Percentiles rank a stretch among this genome's conserved stretches.
Evolutionary conservation across 106 monocot species (phyloP).

Genomic region (Acanthochlamys bracteata): DNA sequence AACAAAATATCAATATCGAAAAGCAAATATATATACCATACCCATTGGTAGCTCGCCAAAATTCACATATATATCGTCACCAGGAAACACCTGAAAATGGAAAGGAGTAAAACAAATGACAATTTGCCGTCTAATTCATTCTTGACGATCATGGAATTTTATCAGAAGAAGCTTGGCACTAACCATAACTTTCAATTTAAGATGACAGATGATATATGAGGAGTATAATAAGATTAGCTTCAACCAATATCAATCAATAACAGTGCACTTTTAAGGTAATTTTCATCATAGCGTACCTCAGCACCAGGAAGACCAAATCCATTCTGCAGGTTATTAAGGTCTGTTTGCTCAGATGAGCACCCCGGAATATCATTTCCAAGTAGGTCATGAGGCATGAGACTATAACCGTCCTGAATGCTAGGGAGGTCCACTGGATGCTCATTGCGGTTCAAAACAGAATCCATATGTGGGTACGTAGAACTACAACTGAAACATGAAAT

Average conservation of each 20-base stretch:
- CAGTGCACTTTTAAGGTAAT: not conserved
- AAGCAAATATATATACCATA: not conserved
- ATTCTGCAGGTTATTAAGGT: conserved; percentile 32
- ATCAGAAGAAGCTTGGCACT: not conserved
- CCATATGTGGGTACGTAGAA: conserved; percentile 34
- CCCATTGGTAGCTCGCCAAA: conserved; percentile 2
- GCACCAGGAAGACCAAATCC: conserved; percentile 8
- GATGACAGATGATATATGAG: not conserved
- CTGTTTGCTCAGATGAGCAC: conserved; percentile 33
- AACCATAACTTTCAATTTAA: too few species aligned
- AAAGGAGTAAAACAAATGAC: not conserved
- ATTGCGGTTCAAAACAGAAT: conserved; percentile 36
- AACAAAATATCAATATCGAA: not conserved
- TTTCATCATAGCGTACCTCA: not conserved
- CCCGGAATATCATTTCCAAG: conserved; percentile 47
- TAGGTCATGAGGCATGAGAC: conserved; percentile 40
- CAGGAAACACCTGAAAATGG: not conserved
- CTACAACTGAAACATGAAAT: conserved; percentile 26
- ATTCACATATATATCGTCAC: not conserved
- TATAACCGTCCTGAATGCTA: conserved; percentile 56
- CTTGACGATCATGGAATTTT: not conserved
- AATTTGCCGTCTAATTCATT: too few species aligned
- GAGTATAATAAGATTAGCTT: not conserved
- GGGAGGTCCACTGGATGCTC: conserved; percentile 35
- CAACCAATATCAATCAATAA: not conserved